Conservation (phyloP, 1,284 basidiomycete genomes). For the Malassezia yamatoensis region DNA sequence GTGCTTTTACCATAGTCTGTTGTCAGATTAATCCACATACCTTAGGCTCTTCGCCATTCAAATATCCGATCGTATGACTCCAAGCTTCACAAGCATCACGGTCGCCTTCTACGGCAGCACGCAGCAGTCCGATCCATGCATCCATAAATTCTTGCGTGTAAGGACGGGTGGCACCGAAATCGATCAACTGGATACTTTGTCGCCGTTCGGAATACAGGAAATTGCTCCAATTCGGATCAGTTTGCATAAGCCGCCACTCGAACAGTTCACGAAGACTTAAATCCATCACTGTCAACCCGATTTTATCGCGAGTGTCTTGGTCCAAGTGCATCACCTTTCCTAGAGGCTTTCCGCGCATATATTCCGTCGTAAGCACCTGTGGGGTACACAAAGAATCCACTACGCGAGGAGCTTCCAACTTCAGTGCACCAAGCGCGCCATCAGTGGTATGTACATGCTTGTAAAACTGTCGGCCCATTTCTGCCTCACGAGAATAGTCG, state of each 20-base stretch:
- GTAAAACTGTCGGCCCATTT: constrained; percentile 59
- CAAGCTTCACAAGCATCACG: constrained; percentile 61
- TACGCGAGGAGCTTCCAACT: constrained; percentile 74
- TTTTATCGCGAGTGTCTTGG: constrained; percentile 70
- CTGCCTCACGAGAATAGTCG: constrained; percentile 78
- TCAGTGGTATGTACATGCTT: constrained; percentile 18
- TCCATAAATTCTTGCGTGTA: constrained; percentile 83
- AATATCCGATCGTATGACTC: constrained; percentile 73
- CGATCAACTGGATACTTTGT: constrained; percentile 67
- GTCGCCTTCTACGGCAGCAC: constrained; percentile 66
- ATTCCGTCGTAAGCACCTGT: constrained; percentile 79
- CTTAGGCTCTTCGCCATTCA: constrained; percentile 77
- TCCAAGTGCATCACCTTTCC: constrained; percentile 57
- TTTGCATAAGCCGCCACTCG: constrained; percentile 87
- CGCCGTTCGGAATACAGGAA: constrained; percentile 69
- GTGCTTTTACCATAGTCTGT: constrained; percentile 77
- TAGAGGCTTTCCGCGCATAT: constrained; percentile 70
- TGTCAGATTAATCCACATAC: constrained; percentile 50
- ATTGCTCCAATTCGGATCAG: constrained; percentile 97
- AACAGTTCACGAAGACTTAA: constrained; percentile 85
- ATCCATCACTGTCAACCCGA: constrained; percentile 70
- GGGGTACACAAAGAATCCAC: constrained; percentile 65
- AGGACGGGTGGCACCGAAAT: constrained; percentile 85
- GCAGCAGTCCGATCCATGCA: constrained; percentile 69
- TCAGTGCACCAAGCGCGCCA: constrained; percentile 24